These are phyloP conservation scores for Mycena maculata DNA, from an alignment of 768 basidiomycete genomes.

Conservation along the genomic window DNA sequence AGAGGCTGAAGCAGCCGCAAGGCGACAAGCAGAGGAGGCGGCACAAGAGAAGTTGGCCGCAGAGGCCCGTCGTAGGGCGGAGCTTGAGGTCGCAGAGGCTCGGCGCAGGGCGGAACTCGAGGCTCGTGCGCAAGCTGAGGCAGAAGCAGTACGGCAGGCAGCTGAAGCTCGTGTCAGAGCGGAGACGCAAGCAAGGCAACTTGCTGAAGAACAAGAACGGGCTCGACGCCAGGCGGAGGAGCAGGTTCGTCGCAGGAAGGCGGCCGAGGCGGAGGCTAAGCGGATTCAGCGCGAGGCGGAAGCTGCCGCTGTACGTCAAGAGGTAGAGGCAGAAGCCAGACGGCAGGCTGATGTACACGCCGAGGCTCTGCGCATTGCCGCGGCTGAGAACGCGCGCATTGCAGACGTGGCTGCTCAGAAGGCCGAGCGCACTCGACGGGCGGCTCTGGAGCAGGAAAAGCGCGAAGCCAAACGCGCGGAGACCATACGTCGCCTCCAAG, in stretches of 20 bases:
- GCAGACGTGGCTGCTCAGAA: constrained; percentile 15
- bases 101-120: constrained; percentile 26
- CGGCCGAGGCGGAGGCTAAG: constrained; percentile 23
- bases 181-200: constrained; percentile 19
- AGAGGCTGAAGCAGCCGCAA: constrained; percentile 32
- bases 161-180: constrained; percentile 18
- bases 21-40: constrained; percentile 17
- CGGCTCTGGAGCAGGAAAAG: constrained; percentile 15
- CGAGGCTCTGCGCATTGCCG: constrained; percentile 14
- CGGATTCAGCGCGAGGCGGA: constrained; percentile 25
- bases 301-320: constrained; percentile 21
- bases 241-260: constrained; percentile 27
- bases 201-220: constrained; percentile 27
- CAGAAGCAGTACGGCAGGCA: constrained; percentile 28
- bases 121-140: constrained; percentile 28
- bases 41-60: constrained; percentile 2
- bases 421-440: constrained; percentile 12
- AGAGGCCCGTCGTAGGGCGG: constrained; percentile 12
- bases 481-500: constrained; percentile 38
- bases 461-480: constrained; percentile 38
- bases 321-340: constrained; percentile 25
- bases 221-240: constrained; percentile 30
- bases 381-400: constrained; percentile 17
- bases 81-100: constrained; percentile 29
- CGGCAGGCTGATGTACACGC: constrained; percentile 17